Evolutionary conservation across 1,284 basidiomycete genomes (phyloP).

Genomic region (Boletus holoroseus): DNA sequence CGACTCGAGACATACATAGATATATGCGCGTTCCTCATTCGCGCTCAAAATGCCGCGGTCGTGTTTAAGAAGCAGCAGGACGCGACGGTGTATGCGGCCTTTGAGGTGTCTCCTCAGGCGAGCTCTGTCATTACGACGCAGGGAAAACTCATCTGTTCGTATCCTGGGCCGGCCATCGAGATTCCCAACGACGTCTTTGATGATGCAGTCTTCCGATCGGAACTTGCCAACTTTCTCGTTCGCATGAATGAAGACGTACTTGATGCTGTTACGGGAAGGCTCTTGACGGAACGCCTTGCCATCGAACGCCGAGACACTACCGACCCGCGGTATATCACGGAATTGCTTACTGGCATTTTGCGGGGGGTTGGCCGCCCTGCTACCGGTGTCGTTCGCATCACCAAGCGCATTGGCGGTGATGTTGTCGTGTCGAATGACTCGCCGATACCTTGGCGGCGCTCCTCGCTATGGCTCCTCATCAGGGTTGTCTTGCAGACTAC

Average conservation of each 20-base stretch:
- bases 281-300: slow-evolving; percentile 2
- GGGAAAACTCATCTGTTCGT: slow-evolving; percentile 34
- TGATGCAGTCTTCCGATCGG: slow-evolving; percentile 18
- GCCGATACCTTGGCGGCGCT: slow-evolving; percentile 35
- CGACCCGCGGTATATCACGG: slow-evolving; percentile 35
- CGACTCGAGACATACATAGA: slow-evolving; percentile 1
- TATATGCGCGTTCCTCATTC: slow-evolving; percentile 27
- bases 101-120: slow-evolving; percentile 28
- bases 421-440: slow-evolving; percentile 25
- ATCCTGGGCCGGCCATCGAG: slow-evolving; percentile 31
- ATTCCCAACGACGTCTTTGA: slow-evolving; percentile 17
- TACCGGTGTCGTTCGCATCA: slow-evolving; percentile 21
- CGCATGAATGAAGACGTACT: slow-evolving; percentile 27
- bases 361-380: slow-evolving; percentile 24
- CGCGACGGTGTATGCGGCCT: slow-evolving; percentile 28
- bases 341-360: slow-evolving; percentile 35
- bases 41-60: slow-evolving; percentile 35
- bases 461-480: slow-evolving; percentile 37
- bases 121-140: slow-evolving; percentile 15
- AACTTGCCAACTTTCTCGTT: slow-evolving; percentile 31
- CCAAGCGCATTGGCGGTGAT: slow-evolving; percentile 35
- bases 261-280: neutral
- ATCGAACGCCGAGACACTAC: slow-evolving; percentile 27
- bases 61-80: slow-evolving; percentile 25
- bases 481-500: slow-evolving; percentile 40